Evolutionary conservation across 176 grass and related monocot species (phyloP), one percentile per base, ranked within the genome.

Genomic region (Oryza australiensis): DNA sequence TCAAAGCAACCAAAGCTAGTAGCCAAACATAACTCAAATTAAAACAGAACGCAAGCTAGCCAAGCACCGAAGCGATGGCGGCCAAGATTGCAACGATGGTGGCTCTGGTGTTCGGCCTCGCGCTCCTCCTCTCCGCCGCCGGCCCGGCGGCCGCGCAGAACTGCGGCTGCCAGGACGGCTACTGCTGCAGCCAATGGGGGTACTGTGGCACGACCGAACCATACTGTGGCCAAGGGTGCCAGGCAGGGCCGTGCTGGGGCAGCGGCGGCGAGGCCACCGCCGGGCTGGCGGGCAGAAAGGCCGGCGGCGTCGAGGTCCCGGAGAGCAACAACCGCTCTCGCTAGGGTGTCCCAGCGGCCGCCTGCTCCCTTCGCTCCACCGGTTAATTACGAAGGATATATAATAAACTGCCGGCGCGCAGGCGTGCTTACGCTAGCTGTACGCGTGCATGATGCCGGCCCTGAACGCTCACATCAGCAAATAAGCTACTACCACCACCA

Each of bases 131-230:
- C 11, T 70, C 62, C 9, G 13, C 76, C 64, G 79, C 70, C 30
- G 29, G 18, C 18, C 77, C 72, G 1, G 64, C 73, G 23, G 64
- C 46, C 57, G 66, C 74, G 16, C 87, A 89, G 32, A 74, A 88
- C 30, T 89, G 87, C 12, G 22, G 27, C 1, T 89, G 87, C 81
- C 8, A 55, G 0, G 1, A 13, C 0, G 30, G 12, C 75, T 45
- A 64, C 3, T 88, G 87, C 57, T 89, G 87, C 81, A 89, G 87
- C 69, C 13, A 12, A 7, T 89, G 13, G 1, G 87, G 87, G 1
- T 88, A 48, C 14, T 88, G 86, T 27, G 86, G 86, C 43, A 60
- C 30, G 10, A 18, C 9, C 7, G 7, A 0, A 9, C 67, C 30
- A 2, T 84, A 80, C 55, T 89, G 81, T 16, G 87, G 87, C 24